These are phyloP conservation scores for Geotrichum aggregatum DNA, from an alignment of 1,139 yeast species.

Conservation along the genomic window DNA sequence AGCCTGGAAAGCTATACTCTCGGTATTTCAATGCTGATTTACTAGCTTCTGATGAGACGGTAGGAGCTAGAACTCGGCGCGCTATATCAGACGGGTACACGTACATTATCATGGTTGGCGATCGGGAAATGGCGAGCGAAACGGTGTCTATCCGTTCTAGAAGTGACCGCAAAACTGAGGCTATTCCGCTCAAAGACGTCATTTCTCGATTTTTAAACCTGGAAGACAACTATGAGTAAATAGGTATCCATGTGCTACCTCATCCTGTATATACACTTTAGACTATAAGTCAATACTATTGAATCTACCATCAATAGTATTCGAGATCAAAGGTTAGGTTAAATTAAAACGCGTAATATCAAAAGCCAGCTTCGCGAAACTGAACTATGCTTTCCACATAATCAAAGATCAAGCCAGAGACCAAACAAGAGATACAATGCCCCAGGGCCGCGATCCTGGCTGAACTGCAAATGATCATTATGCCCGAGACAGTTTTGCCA, in stretches of 20 bases:
- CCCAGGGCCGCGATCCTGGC: too few species aligned
- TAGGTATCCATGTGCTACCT: neutral
- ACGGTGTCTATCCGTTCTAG: slow-evolving; percentile 66
- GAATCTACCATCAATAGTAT: neutral
- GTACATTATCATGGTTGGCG: slow-evolving; percentile 80
- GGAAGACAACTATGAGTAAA: slow-evolving; percentile 29
- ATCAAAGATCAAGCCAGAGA: too few species aligned
- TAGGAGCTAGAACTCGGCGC: slow-evolving; percentile 75
- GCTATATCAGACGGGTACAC: slow-evolving; percentile 74
- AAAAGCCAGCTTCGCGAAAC: too few species aligned
- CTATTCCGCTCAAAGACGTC: slow-evolving; percentile 32
- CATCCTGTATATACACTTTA: slow-evolving; percentile 5
- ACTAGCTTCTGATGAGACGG: slow-evolving; percentile 69
- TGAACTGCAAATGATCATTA: neutral
- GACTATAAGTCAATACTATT: neutral
- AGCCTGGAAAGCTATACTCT: slow-evolving; percentile 44
- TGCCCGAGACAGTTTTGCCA: neutral
- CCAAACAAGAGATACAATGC: too few species aligned
- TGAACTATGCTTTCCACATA: too few species aligned
- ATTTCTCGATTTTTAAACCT: slow-evolving; percentile 29
- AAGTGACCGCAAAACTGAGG: slow-evolving; percentile 46
- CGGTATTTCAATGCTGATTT: slow-evolving; percentile 70
- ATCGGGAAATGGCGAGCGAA: slow-evolving; percentile 63
- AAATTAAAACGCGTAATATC: neutral
- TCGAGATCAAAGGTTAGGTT: slow-evolving; percentile 2